Conservation (phyloP, 2,329 filamentous ascomycete species). For the Coniosporium tulheliwenetii region DNA sequence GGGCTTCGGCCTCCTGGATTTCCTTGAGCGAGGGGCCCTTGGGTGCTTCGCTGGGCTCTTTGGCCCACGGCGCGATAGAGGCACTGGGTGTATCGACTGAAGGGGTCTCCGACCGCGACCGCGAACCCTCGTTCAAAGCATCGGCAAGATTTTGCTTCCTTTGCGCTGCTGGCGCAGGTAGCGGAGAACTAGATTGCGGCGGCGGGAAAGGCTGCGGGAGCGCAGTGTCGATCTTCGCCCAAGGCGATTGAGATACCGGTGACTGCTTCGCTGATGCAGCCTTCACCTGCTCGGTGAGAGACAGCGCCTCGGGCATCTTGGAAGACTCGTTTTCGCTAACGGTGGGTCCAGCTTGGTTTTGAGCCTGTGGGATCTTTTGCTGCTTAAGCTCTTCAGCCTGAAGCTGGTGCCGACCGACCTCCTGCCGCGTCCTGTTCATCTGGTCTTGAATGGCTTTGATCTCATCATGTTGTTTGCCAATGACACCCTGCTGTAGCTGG, state of each 20-base stretch:
- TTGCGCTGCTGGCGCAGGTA: conserved; percentile 81
- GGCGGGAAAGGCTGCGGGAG: conserved; percentile 69
- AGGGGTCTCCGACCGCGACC: conserved; percentile 68
- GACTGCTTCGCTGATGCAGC: conserved; percentile 47
- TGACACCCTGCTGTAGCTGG: conserved; percentile 18
- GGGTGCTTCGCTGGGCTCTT: conserved; percentile 55
- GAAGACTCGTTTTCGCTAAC: conserved; percentile 5
- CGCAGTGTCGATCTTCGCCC: conserved; percentile 44
- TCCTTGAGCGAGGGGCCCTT: conserved; percentile 89
- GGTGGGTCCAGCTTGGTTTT: background rate
- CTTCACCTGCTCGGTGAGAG: conserved; percentile 71
- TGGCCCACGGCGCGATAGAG: conserved; percentile 88
- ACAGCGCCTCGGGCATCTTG: conserved; percentile 35
- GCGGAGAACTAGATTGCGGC: conserved; percentile 59
- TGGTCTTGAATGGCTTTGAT: conserved; percentile 1
- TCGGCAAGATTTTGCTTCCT: conserved; percentile 77
- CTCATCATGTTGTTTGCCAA: conserved; percentile 13
- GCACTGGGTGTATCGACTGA: conserved; percentile 46
- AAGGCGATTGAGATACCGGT: conserved; percentile 36
- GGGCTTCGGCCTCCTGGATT: conserved; percentile 90
- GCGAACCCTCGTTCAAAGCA: conserved; percentile 43
- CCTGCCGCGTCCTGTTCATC: background rate
- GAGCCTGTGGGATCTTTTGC: conserved; percentile 3
- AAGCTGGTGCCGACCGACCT: conserved; percentile 3
- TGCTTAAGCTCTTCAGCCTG: conserved; percentile 10